Evolutionary conservation across 2,329 filamentous ascomycete species (phyloP).

Genomic region (Alternaria sp.): DNA sequence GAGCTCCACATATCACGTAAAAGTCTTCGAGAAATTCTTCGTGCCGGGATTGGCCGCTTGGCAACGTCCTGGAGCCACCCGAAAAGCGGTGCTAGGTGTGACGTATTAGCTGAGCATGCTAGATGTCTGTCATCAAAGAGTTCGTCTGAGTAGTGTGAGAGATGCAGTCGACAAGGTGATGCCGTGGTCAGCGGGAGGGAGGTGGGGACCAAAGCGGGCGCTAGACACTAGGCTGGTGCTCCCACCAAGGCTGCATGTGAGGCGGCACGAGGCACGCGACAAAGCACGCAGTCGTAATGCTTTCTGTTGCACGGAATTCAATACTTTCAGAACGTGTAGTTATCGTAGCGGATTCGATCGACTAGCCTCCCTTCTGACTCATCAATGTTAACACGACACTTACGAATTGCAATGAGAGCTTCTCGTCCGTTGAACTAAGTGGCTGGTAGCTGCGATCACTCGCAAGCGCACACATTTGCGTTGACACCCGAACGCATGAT

Average conservation of each 20-base stretch:
- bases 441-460: background rate
- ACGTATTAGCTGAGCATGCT: background rate
- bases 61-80: conserved; percentile 21
- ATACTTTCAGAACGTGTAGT: background rate
- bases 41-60: conserved; percentile 27
- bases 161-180: conserved; percentile 3
- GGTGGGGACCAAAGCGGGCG: conserved; percentile 10
- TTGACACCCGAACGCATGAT: background rate
- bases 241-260: background rate
- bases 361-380: background rate
- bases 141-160: background rate
- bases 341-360: background rate
- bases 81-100: conserved; percentile 5
- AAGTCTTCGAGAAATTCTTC: conserved; percentile 38
- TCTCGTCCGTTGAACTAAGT: background rate
- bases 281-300: background rate
- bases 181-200: conserved; percentile 2
- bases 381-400: background rate
- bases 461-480: background rate
- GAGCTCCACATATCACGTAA: conserved; percentile 42
- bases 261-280: conserved; percentile 1
- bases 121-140: background rate
- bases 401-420: background rate
- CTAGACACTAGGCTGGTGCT: background rate
- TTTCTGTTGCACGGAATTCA: background rate